Evolutionary conservation across 2,329 filamentous ascomycete genomes (phyloP), one percentile per base, ranked within the genome.

Genomic region (Zalaria obscura): DNA sequence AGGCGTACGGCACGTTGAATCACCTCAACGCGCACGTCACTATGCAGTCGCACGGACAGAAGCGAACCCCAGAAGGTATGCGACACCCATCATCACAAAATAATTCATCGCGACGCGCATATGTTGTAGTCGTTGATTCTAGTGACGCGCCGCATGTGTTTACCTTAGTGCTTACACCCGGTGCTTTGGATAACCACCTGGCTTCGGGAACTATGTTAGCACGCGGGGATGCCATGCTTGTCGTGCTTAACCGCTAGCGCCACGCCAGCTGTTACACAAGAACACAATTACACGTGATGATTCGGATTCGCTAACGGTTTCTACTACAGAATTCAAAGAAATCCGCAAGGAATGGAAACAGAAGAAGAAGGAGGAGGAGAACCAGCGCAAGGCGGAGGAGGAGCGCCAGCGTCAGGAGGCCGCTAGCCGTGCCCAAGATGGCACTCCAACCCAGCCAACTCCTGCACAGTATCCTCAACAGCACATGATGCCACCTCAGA

Each of bases 271-370:
- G 47, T 45, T 43, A 49, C 41, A 48, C 48, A 48, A 39, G 36
- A 44, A 35, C 42, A 44, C 42, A 44, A 36, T 38, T 38, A 41
- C 48, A 42, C 45, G 42, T 48, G 38, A 43, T 43, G 42, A 27
- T 38, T 10, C 39, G 40, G 11, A 11, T 27, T 38, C 54, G 53
- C 63, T 67, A 56, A 66, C 61, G 55, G 48, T 46, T 43, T 42
- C 47, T 44, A 45, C 44, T 55, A 50, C 57, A 96, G 91, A 96
- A 63, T 96, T 98, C 68, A 98, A 98, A 61, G 91, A 98, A 58
- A 95, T 96, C 46, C 83, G 91, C 48, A 96, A 96, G 60, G 89
- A 96, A 58, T 98, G 91, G 91, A 98, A 96, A 69, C 84, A 85
- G 33, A 86, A 91, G 56, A 96, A 96, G 76, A 98, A 98, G 84